Conservation (phyloP, 192 early-diverging fungal genomes). For the Umbelopsis sp. region DNA sequence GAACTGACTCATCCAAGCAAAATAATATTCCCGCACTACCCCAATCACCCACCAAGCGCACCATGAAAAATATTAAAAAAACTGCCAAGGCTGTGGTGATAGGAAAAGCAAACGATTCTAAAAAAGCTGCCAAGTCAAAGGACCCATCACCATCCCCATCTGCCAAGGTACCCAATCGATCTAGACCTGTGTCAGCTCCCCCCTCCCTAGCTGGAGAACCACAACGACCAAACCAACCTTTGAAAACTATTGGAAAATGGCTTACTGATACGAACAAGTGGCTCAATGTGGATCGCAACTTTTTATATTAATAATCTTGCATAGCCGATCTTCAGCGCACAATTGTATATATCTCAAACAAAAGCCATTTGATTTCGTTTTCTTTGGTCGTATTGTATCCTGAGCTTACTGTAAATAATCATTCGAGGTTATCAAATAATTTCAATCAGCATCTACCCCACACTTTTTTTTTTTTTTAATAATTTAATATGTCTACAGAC, state of each 20-base stretch:
- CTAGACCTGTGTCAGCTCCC: constrained; percentile 18
- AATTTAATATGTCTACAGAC: neutral
- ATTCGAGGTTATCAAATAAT: no score
- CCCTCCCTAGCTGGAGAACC: neutral
- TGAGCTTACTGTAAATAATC: neutral
- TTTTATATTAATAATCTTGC: neutral
- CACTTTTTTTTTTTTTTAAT: neutral
- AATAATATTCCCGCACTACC: neutral
- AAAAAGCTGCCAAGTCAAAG: neutral
- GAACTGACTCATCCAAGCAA: neutral
- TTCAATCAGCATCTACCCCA: neutral
- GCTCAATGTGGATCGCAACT: constrained; percentile 13
- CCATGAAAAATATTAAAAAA: neutral
- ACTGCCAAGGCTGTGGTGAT: neutral
- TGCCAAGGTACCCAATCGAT: neutral
- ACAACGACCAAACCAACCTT: neutral
- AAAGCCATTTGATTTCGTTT: neutral
- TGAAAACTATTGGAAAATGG: constrained; percentile 17
- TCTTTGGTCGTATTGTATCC: neutral
- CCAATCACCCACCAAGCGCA: neutral
- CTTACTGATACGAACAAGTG: constrained; percentile 15
- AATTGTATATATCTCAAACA: constrained; percentile 14
- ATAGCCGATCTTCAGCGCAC: neutral
- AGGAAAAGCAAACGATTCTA: neutral
- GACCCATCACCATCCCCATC: no score